These are phyloP conservation scores for Scheffersomyces amazonensis DNA, from an alignment of 805 yeast genomes.

Conservation along the genomic window DNA sequence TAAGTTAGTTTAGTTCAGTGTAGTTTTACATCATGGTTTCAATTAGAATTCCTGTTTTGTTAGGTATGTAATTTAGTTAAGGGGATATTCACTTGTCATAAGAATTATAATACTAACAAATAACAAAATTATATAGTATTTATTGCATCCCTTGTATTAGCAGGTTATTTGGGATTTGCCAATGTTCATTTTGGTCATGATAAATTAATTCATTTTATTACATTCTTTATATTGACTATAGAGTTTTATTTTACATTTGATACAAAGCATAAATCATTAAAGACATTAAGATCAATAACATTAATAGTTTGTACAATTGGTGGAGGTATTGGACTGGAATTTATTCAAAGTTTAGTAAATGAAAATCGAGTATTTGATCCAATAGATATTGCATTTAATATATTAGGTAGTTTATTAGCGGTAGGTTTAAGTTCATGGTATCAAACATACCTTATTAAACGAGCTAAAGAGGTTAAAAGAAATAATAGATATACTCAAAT, in stretches of 20 bases:
- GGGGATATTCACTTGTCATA: no score
- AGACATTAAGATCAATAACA: conserved; percentile 30
- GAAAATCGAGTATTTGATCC: conserved; percentile 48
- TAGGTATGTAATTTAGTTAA: conserved; percentile 13
- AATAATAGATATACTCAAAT: no score
- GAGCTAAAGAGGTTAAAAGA: no score
- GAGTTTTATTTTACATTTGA: conserved; percentile 48
- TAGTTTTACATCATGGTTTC: conserved; percentile 11
- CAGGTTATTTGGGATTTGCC: conserved; percentile 52
- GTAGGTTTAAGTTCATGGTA: conserved; percentile 8
- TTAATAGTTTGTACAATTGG: conserved; percentile 43
- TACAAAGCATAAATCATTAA: conserved; percentile 23
- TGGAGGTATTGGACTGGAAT: conserved; percentile 51
- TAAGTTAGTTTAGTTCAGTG: no score
- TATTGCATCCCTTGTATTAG: conserved; percentile 19
- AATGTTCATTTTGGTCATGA: conserved; percentile 46
- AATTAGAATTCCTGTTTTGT: conserved; percentile 16
- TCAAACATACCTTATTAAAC: conserved; percentile 4
- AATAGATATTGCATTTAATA: conserved; percentile 40
- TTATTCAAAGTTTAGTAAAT: conserved; percentile 44
- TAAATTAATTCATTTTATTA: conserved; percentile 47
- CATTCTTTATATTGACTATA: conserved; percentile 45
- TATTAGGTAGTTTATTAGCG: conserved; percentile 29
- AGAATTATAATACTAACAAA: no score
- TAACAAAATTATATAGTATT: conserved; percentile 18